These are phyloP conservation scores for Eucalyptus sp. DNA, from an alignment of 345 rosid species.

Conservation along the genomic window DNA sequence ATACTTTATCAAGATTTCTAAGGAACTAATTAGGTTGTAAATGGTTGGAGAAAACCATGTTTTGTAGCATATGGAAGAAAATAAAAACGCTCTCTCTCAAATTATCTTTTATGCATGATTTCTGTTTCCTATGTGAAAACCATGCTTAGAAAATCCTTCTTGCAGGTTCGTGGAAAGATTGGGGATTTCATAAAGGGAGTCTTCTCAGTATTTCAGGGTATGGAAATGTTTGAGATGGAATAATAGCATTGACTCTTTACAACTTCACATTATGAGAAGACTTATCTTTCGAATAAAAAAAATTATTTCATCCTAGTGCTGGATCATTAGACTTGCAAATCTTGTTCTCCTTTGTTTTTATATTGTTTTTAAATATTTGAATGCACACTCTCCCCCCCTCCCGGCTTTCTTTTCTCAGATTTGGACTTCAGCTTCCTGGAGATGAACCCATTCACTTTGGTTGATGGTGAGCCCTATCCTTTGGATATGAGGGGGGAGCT, in stretches of 20 bases:
- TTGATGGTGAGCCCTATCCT: conserved; percentile 85
- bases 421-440: conserved; percentile 88
- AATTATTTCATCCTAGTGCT: background rate
- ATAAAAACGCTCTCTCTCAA: background rate
- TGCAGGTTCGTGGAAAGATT: conserved; percentile 72
- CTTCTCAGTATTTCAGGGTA: conserved; percentile 86
- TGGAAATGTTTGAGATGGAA: background rate
- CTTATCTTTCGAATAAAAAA: background rate
- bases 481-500: conserved; percentile 98
- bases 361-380: background rate
- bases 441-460: conserved; percentile 93
- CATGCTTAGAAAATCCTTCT: background rate
- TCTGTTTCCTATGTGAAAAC: background rate
- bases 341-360: background rate
- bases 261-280: background rate
- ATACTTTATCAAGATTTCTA: background rate
- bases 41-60: background rate
- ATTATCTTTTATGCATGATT: background rate
- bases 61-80: background rate
- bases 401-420: conserved; percentile 19
- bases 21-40: background rate
- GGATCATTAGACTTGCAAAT: background rate
- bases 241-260: background rate
- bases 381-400: too few relatives aligned
- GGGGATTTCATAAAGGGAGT: conserved; percentile 68